Evolutionary conservation across 805 yeast genomes (phyloP).

Genomic region (Debaryomyces castellii): DNA sequence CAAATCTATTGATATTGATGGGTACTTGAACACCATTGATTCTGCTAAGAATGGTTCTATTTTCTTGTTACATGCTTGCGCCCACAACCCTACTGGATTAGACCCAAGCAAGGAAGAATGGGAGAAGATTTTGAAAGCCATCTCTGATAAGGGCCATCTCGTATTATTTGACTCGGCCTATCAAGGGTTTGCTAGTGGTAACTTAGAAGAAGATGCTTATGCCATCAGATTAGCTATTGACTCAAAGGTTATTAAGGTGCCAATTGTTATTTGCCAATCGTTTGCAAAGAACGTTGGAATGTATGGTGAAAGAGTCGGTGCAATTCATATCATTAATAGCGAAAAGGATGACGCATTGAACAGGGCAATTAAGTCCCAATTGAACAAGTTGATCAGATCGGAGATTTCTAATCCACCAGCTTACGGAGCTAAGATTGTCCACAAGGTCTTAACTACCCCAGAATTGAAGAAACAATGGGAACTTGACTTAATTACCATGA

Average conservation of each 20-base stretch:
- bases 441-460: conserved; percentile 68
- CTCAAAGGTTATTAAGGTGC: conserved; percentile 25
- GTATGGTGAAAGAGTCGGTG: conserved; percentile 98
- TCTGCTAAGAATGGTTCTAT: conserved; percentile 74
- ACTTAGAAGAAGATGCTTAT: conserved; percentile 77
- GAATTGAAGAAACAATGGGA: conserved; percentile 77
- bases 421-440: conserved; percentile 90
- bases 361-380: conserved; percentile 68
- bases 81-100: conserved; percentile 97
- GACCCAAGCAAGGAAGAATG: conserved; percentile 88
- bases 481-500: conserved; percentile 80
- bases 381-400: conserved; percentile 72
- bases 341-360: conserved; percentile 39
- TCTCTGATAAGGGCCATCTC: conserved; percentile 63
- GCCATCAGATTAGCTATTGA: conserved; percentile 69
- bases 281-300: conserved; percentile 96
- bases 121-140: conserved; percentile 63
- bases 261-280: conserved; percentile 77
- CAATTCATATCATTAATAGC: conserved; percentile 72
- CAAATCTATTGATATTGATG: conserved; percentile 70
- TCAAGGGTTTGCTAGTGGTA: conserved; percentile 96
- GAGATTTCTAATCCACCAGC: conserved; percentile 94
- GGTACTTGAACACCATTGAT: conserved; percentile 61
- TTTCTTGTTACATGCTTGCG: conserved; percentile 88
- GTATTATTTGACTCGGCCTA: conserved; percentile 92